These are phyloP conservation scores for Kockiozyma suomiensis DNA, from an alignment of 805 yeast genomes.

Conservation along the genomic window DNA sequence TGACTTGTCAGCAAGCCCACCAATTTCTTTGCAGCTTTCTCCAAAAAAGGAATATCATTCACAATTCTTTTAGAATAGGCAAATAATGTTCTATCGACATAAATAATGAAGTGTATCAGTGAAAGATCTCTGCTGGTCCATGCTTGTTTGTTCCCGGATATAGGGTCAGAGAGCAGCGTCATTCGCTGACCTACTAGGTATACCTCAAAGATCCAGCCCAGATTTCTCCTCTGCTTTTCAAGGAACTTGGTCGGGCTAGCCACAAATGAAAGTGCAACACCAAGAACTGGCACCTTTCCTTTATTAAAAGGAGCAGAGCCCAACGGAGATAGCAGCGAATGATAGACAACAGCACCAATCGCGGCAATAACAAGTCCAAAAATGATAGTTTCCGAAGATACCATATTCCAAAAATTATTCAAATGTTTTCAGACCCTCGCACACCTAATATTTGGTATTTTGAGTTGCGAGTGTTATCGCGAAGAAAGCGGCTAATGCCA, in stretches of 20 bases:
- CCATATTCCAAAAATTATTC: neutral
- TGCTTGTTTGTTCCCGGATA: slow-evolving; percentile 10
- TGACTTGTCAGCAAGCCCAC: neutral
- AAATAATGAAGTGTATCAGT: slow-evolving; percentile 2
- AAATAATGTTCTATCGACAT: slow-evolving; percentile 5
- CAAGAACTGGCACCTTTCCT: slow-evolving; percentile 21
- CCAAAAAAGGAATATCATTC: slow-evolving; percentile 3
- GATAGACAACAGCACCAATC: neutral
- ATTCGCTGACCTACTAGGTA: slow-evolving; percentile 21
- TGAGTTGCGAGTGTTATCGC: no score
- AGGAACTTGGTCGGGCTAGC: slow-evolving; percentile 2
- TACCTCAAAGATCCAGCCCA: slow-evolving; percentile 17
- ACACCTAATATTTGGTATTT: no score
- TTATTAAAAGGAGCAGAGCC: slow-evolving; percentile 16
- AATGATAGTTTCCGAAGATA: neutral
- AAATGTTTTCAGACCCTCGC: no score
- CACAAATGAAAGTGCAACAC: slow-evolving; percentile 17
- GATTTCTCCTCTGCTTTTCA: slow-evolving; percentile 3
- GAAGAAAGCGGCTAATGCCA: no score
- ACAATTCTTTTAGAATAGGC: slow-evolving; percentile 3
- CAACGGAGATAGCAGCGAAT: neutral
- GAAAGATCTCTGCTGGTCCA: neutral
- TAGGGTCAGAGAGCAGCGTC: slow-evolving; percentile 24
- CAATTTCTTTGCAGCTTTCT: slow-evolving; percentile 2
- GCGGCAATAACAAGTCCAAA: neutral